Evolutionary conservation across 1,284 basidiomycete genomes (phyloP).

Genomic region (Macrocybe sp.): DNA sequence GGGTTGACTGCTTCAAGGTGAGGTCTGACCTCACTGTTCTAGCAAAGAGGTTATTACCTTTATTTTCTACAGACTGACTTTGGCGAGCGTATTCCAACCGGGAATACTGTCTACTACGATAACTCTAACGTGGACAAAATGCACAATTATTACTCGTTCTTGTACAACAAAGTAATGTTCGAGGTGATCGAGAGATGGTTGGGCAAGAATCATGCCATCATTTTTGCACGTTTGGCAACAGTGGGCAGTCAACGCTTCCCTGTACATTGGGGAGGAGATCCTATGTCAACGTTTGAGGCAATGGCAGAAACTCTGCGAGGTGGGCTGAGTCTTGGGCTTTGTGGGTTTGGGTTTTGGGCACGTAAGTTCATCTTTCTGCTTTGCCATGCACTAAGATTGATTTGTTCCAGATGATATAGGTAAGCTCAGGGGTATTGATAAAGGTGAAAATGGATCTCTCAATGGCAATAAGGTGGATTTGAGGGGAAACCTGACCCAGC

Average conservation of each 20-base stretch:
- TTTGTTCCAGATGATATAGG: slow-evolving; percentile 44
- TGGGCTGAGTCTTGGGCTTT: slow-evolving; percentile 47
- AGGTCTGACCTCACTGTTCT: not conserved
- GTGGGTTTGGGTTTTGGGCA: slow-evolving; percentile 55
- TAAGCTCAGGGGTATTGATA: slow-evolving; percentile 15
- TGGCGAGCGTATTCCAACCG: slow-evolving; percentile 54
- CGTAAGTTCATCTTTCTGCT: slow-evolving; percentile 17
- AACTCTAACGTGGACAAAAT: slow-evolving; percentile 45
- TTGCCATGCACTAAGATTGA: not conserved
- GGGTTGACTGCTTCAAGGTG: slow-evolving; percentile 53
- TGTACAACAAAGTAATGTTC: slow-evolving; percentile 58
- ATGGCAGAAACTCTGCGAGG: slow-evolving; percentile 65
- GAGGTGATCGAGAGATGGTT: slow-evolving; percentile 41
- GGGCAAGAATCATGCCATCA: slow-evolving; percentile 48
- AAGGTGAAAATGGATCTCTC: slow-evolving; percentile 17
- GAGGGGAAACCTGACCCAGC: slow-evolving; percentile 50
- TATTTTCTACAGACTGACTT: slow-evolving; percentile 46
- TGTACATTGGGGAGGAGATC: slow-evolving; percentile 59
- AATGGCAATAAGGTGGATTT: slow-evolving; percentile 19
- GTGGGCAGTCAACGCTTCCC: slow-evolving; percentile 51
- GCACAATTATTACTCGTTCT: slow-evolving; percentile 49
- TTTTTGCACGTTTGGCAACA: slow-evolving; percentile 53
- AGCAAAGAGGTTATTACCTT: not conserved
- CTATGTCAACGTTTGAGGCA: slow-evolving; percentile 56
- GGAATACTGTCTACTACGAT: slow-evolving; percentile 46